These are phyloP conservation scores for Podospora australis DNA, from an alignment of 495 filamentous ascomycete genomes.

Conservation along the genomic window DNA sequence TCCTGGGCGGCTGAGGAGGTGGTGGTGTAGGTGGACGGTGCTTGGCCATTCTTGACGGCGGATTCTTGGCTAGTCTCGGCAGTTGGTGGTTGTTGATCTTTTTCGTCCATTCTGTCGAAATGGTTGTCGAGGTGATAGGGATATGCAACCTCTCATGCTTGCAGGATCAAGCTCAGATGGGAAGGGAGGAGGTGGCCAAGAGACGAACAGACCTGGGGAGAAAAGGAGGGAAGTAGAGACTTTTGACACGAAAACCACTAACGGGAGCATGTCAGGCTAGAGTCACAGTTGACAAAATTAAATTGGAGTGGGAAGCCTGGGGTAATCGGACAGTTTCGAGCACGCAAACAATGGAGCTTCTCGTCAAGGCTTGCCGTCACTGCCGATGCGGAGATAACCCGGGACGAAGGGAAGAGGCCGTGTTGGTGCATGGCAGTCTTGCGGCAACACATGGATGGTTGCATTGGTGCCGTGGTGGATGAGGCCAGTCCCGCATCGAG, in stretches of 20 bases:
- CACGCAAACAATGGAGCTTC: neutral
- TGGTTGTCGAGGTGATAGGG: neutral
- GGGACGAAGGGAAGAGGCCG: neutral
- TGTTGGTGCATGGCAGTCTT: neutral
- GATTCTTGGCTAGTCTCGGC: neutral
- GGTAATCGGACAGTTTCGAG: too few species aligned
- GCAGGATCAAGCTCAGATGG: neutral
- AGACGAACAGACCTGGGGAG: neutral
- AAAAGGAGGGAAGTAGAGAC: neutral
- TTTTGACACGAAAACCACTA: neutral
- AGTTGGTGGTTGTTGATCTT: neutral
- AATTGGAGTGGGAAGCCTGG: neutral
- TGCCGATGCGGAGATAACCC: conserved; percentile 2
- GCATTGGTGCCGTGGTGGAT: too few species aligned
- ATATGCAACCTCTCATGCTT: conserved; percentile 2
- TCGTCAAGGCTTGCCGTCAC: neutral
- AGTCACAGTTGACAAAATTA: neutral
- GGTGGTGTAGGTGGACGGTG: neutral
- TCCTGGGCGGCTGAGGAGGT: neutral
- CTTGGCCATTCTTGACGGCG: neutral
- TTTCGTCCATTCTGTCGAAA: conserved; percentile 3
- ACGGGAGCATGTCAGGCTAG: too few species aligned
- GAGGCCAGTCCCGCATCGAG: too few species aligned
- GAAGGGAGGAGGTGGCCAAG: neutral
- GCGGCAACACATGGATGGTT: too few species aligned